Base-by-base conservation (phyloP, 1,284 basidiomycete species). In the Malassezia vespertilionis region DNA sequence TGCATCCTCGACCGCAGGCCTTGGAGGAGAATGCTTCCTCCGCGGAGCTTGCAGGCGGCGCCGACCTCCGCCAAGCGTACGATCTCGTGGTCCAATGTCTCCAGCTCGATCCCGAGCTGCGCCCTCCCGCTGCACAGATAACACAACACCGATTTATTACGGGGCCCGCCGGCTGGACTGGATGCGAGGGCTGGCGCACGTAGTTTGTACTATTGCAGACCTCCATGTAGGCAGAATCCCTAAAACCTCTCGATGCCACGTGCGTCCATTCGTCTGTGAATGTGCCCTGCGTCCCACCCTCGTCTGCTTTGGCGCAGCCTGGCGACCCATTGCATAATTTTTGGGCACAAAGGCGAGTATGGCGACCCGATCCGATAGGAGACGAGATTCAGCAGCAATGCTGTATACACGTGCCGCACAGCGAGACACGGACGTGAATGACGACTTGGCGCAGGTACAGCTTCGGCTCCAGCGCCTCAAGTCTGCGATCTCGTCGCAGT, bases 401-500 rank as follows among this genome's bases (percentile, higher is more conserved):
- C n/a, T 23, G 11, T 36, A 24, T 9, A 4, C 20, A 2, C 23
- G 5, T 30, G 40, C 40, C 8, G 18, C 15, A n/a, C 18, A 17
- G 6, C 12, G 35, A 17, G 22, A 28, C 2, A 9, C 18, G 9
- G 42, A 12, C 22, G n/a, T 33, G 31, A 12, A 22, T n/a, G 26
- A 22, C 7, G 4, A 22, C 14, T 28, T 43, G 12, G 36, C 30
- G 5, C 15, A 36, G 17, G 93, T 91, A 31, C 91, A 96, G 76
- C 93, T 91, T 73, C 84, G 88, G 36, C 76, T 99, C 35, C 78
- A 93, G 26, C 90, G 96, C 61, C 79, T 97, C 61, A 97, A 99
- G 75, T 79, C 83, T n/a, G 84, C 88, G 64, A 99, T 99, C 58
- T 96, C 89, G 18, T 83, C 86, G 0, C 93, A 97, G 75, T 91